Percentiles rank a stretch among this genome's conserved stretches.
phyloP scores from a whole-genome alignment of 257 asterid genomes.

The Mitragyna speciosa region DNA sequence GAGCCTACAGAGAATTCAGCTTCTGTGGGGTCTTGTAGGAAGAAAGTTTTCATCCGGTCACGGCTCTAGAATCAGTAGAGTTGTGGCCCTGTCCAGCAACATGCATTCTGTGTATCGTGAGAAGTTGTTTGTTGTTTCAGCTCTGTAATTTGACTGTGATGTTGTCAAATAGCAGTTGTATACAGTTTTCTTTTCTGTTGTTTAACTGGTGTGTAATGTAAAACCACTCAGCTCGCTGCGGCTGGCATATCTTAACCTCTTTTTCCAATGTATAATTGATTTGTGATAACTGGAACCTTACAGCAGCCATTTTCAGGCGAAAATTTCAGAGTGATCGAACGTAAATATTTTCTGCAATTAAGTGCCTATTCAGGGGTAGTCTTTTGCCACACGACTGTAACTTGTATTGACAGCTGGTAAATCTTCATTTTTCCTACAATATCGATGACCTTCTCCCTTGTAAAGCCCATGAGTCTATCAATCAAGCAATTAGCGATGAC shows the following conservation, averaged over 20 bases:
- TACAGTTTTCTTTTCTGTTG: neutral
- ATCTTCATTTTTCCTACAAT: no score
- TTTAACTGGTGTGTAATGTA: neutral
- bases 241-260: neutral
- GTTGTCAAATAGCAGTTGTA: neutral
- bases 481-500: no score
- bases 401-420: no score
- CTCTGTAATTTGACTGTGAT: neutral
- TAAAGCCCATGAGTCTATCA: no score
- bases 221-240: neutral
- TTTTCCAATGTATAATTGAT: neutral
- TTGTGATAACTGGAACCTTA: neutral
- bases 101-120: neutral
- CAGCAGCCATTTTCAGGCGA: neutral
- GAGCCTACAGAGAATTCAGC: conserved; percentile 42
- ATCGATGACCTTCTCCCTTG: no score
- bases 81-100: neutral
- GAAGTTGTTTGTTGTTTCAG: neutral
- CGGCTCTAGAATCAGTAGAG: conserved; percentile 40
- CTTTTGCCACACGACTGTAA: neutral
- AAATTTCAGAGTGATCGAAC: neutral
- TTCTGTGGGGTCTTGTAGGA: conserved; percentile 28
- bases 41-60: conserved; percentile 64
- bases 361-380: neutral
- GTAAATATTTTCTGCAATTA: neutral